Evolutionary conservation across 129 eudicot species (phyloP), one percentile per base, ranked within the genome.

Genomic region (Centaurea solstitialis): DNA sequence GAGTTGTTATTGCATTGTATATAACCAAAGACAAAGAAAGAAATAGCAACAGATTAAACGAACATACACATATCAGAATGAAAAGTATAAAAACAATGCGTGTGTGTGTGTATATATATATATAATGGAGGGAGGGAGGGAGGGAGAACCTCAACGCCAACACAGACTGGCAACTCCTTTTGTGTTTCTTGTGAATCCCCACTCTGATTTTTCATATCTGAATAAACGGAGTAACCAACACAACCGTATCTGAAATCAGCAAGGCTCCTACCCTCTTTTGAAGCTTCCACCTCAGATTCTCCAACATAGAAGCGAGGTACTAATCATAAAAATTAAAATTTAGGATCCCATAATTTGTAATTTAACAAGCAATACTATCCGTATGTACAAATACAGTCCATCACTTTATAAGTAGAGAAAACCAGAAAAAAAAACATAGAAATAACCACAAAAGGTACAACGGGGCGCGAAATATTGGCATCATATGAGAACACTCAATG

Each of bases 171-270:
- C 81, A 96, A 73, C 79, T 87, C 93, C 45, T 91, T 82, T 78
- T 80, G 87, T 6, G 85, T 71, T 78, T 87, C 86, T 78, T 88
- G 87, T 30, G 69, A 86, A 71, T 87, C 75, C 15, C 68, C 75
- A 40, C 72, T 6, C 13, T 79, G 80, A 57, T 74, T 79, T 84
- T 96, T 93, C 68, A 75, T 72, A 84, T 93, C 97, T 0, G 89
- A 26, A 85, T 93, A 93, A 77, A 91, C 88, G n/a, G 99, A 96
- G 83, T 93, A 96, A 82, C 99, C 99, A 81, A 87, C 87, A 71
- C 99, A 96, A 71, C 90, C 94, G 40, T 96, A 96, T 80, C 81
- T 88, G 82, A 93, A 96, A 83, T 96, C 99, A 21, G 85, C 72
- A 68, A 93, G 92, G 76, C 84, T 91, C 83, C 93, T 87, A 57